phyloP scores from a whole-genome alignment of 2,329 filamentous ascomycete genomes.

The Colletotrichum horii region DNA sequence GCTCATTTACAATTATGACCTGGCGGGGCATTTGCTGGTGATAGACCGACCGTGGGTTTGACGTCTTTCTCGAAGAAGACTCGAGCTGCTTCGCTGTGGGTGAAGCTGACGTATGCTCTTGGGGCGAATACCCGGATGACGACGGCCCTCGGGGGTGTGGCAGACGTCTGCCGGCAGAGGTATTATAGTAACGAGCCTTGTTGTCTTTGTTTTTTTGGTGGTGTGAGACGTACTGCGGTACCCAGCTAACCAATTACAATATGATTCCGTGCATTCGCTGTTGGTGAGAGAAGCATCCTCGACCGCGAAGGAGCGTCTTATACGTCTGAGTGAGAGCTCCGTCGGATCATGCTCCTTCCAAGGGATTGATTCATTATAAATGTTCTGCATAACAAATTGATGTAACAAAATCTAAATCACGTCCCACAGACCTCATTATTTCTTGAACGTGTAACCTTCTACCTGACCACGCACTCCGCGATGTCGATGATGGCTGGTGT shows the following conservation, averaged over 20 bases:
- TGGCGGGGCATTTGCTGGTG: not conserved
- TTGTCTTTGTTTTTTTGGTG: accelerated
- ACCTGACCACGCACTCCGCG: not conserved
- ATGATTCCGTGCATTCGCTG: not conserved
- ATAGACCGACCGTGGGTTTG: accelerated
- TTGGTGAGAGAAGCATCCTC: not conserved
- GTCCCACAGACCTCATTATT: too few relatives aligned
- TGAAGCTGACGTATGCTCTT: not conserved
- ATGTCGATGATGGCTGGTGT: not conserved
- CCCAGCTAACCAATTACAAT: accelerated
- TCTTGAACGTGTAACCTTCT: not conserved
- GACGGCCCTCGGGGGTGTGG: not conserved
- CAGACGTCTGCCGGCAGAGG: accelerated
- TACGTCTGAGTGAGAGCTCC: accelerated
- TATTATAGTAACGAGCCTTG: accelerated
- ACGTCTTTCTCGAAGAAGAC: not conserved
- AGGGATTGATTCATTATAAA: not conserved
- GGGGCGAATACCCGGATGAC: accelerated
- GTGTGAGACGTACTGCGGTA: accelerated
- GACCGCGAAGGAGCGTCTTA: not conserved
- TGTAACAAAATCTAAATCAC: too few relatives aligned
- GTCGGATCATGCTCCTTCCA: not conserved
- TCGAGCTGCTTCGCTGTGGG: not conserved
- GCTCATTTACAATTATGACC: accelerated
- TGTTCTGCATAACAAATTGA: too few relatives aligned